Percentiles rank a stretch among this genome's conserved stretches.
Conservation (phyloP, 129 eudicot genomes). For the Gnaphalium uliginosum region DNA sequence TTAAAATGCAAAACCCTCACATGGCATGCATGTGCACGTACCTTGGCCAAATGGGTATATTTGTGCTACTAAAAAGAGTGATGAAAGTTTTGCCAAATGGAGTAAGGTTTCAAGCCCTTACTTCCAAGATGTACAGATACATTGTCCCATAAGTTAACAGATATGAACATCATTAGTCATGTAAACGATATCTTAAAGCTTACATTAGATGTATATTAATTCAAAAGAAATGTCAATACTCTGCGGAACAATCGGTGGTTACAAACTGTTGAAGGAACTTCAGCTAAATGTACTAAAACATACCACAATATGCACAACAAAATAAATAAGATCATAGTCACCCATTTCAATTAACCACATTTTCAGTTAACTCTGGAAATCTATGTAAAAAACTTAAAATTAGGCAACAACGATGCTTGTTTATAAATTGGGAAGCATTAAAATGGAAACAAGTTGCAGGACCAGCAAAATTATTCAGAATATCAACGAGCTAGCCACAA, state of each 20-base stretch:
- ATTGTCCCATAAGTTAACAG: too few relatives aligned
- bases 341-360: neutral
- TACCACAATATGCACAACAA: neutral
- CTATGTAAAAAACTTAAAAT: neutral
- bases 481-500: neutral
- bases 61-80: too few relatives aligned
- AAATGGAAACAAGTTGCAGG: neutral
- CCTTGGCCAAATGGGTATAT: too few relatives aligned
- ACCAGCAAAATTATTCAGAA: slow-evolving; percentile 14
- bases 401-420: neutral
- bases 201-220: too few relatives aligned
- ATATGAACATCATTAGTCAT: too few relatives aligned
- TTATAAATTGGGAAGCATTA: neutral
- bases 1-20: too few relatives aligned
- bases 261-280: neutral
- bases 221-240: neutral
- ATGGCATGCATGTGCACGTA: too few relatives aligned
- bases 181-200: too few relatives aligned
- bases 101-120: too few relatives aligned
- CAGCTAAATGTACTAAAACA: neutral
- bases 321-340: neutral
- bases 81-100: too few relatives aligned
- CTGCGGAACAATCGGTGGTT: neutral
- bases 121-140: too few relatives aligned
- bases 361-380: too few relatives aligned